These are phyloP conservation scores for Rhytidiadelphus loreus DNA, from an alignment of 225 moss, liverwort and hornwort species.

Conservation along the genomic window DNA sequence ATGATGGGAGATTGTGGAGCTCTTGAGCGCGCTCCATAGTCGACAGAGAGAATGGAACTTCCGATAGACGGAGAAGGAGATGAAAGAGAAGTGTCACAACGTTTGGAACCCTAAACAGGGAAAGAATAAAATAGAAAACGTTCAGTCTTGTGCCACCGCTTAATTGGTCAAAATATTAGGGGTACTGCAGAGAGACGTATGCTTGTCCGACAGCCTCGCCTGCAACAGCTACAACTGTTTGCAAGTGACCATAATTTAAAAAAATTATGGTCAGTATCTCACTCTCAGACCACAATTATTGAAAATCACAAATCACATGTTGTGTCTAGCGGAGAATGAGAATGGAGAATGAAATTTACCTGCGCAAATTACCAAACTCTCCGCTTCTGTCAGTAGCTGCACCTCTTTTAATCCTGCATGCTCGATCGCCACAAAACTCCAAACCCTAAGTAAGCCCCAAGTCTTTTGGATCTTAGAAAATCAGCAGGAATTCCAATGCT, in stretches of 20 bases:
- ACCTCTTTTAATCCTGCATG: background rate
- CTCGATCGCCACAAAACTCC: background rate
- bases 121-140: background rate
- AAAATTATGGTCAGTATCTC: too few relatives aligned
- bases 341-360: background rate
- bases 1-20: background rate
- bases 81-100: background rate
- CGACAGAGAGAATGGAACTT: background rate
- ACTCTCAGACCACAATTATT: too few relatives aligned
- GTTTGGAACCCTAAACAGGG: background rate
- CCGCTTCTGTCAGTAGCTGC: background rate
- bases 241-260: too few relatives aligned
- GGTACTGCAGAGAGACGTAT: too few relatives aligned
- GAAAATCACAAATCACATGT: too few relatives aligned
- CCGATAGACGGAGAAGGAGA: background rate
- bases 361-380: background rate
- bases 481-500: background rate
- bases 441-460: background rate
- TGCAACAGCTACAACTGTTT: too few relatives aligned
- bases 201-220: too few relatives aligned
- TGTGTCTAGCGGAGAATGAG: background rate
- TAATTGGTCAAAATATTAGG: background rate
- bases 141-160: background rate
- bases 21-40: conserved; percentile 29
- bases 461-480: background rate